Evolutionary conservation across 129 eudicot genomes (phyloP), one percentile per base, ranked within the genome.

Genomic region (Pittosporum tobira): DNA sequence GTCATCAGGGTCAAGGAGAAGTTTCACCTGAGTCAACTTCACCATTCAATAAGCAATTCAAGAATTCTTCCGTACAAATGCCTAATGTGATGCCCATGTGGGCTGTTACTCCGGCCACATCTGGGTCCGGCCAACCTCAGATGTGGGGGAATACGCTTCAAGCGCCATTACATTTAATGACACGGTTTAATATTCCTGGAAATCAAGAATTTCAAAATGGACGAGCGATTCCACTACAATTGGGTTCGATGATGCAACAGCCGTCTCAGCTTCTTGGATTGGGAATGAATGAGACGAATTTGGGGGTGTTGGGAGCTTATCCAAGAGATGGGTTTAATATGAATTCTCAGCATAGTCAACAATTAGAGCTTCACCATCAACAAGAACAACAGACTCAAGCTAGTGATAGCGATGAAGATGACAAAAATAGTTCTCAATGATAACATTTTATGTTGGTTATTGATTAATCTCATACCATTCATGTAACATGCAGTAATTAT

Each of bases 241-340:
- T 84, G 2, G 94, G 94, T 8, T 81, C 94, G 19, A 75, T 78
- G 84, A 18, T 80, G 45, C n/a, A 71, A 21, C 84, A 49, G 24
- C 93, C 94, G 0, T 79, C 89, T 5, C 95, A 86, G 55, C 87
- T 82, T 71, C 71, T 86, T 18, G 95, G 95, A 18, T 66, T 86
- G 64, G 91, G 91, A 47, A 80, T 82, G 77, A 54, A 81, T 16
- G 95, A 86, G 37, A 56, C 80, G 18, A 82, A 82, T 79, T 63
- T 86, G 82, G 95, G 95, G 18, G 77, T 86, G 95, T 63, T 86
- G 62, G 95, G 0, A 82, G 82, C 87, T 1, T 82, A 76, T 72
- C 83, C 94, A 15, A 79, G 89, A 75, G 82, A 77, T 1, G 89
- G 86, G 7, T 47, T 81, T 51, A 85, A 81, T 66, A 73, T 85